Base-by-base conservation (phyloP, 2,329 filamentous ascomycete species). In the Coleophoma eucalyptorum region DNA sequence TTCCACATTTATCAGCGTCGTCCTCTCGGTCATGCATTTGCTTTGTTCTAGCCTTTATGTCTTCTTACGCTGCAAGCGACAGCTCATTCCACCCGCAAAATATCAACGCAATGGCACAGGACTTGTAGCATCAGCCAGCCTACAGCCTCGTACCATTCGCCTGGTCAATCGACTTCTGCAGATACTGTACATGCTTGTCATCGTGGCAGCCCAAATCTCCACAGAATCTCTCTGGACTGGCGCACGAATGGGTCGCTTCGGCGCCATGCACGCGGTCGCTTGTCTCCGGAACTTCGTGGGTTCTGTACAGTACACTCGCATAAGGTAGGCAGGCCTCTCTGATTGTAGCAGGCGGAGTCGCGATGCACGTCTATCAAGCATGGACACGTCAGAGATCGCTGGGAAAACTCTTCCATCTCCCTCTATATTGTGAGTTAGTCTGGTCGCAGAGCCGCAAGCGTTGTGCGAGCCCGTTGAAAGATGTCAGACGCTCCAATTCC, bases 301-400 rank as follows among this genome's bases (percentile, higher is more conserved):
- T 45, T 43, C 56, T 52, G 56, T 52, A 55, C 57, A 62, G 59
- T 62, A 58, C 55, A 59, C 57, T 38, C 16, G 13, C 35, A 50
- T 52, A 45, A 48, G 51, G 55, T 52, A 54, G 58, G 21, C 21
- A 54, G 58, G 21, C 21, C 7, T 26, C 21, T 4, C 21, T 26
- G 21, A 4, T 26, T 4, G 21, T 26, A 26, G 21, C 21, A 26
- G 21, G 49, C 16, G 45, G 45, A 35, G 35, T 21, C 33, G 42
- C 26, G 18, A 26, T 35, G 44, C 44, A 46, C 16, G 16, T 16
- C 45, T 38, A 19, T 34, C 33, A 55, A 50, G 46, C 48, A 52
- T 48, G 51, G 60, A 64, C 63, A 65, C 63, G 63, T 65, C 63
- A 65, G 61, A 60, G 55, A 44, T 12, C 54, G 32, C 45, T 38